Base-by-base conservation (phyloP, 768 basidiomycete species). In the Hemileccinum impolitum region DNA sequence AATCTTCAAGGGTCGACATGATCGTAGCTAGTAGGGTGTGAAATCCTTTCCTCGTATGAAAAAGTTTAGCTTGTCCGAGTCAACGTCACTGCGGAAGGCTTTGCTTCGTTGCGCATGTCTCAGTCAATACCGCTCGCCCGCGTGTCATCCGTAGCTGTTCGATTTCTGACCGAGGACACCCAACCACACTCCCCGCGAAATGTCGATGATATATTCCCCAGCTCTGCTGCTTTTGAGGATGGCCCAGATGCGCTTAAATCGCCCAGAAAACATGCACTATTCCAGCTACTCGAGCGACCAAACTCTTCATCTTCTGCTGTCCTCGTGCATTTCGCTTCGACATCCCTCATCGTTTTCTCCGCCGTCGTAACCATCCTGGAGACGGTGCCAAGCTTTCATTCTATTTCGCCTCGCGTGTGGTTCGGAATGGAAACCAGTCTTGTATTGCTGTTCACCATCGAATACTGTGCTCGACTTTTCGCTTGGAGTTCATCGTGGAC, bases 341-440 rank as follows among this genome's bases (percentile, higher is more conserved):
- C 88, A 0, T 75, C 75, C 12, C 73, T 89, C 36, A 93, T 94
- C 53, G 62, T 90, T 3, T 66, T 85, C 53, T 87, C 85, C 1
- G 89, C 89, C 1, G 54, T 87, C 34, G 80, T 91, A 23, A 91
- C 89, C 0, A 74, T 90, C 4, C 70, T 91, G 21, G 89, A 91
- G 65, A 91, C 90, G 0, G 82, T 91, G 1, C 89, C 87, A 0
- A 76, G 80, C 1, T 83, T 90, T 54, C 87, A 87, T 61, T 76
- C 78, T 10, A 80, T 84, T 3, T 78, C 82, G 3, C 80, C 78
- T 13, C 73, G 82, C 32, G 72, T 86, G 7, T 91, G 93, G 82
- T 95, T 95, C 53, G 93, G 93, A 1, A 63, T 92, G 18, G 93
- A 94, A 70, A 92, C 91, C 15, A 83, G 78, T 44, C 67, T 94